Percentiles rank a stretch among this genome's conserved stretches.
These are phyloP conservation scores for Sophora flavescens DNA, from an alignment of 306 rosid species.

Conservation along the genomic window DNA sequence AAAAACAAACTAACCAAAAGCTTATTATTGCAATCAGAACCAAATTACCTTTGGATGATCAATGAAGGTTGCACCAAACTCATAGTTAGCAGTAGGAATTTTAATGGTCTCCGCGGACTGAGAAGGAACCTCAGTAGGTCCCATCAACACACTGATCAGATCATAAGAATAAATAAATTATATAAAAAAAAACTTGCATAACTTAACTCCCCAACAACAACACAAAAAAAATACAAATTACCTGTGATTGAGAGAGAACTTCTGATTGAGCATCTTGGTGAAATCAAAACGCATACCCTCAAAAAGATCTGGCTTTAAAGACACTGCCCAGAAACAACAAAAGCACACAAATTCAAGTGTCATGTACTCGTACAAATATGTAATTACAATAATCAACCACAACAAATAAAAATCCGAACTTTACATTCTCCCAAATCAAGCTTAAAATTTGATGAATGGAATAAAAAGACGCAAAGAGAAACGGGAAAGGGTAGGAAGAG, in stretches of 20 bases:
- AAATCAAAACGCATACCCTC: conserved; percentile 98
- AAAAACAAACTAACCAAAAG: background rate
- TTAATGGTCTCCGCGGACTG: conserved; percentile 87
- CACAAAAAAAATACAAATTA: conserved; percentile 21
- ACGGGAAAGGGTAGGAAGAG: background rate
- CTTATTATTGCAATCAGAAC: background rate
- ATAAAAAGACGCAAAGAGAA: background rate
- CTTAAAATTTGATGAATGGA: background rate
- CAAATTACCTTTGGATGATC: conserved; percentile 88
- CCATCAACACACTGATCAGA: conserved; percentile 82
- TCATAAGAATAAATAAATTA: background rate
- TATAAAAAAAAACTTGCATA: background rate
- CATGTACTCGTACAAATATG: background rate
- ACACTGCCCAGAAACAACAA: conserved; percentile 60
- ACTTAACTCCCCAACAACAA: background rate
- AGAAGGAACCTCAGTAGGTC: conserved; percentile 89
- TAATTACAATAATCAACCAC: background rate
- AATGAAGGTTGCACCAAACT: conserved; percentile 92
- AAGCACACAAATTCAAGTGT: conserved; percentile 19
- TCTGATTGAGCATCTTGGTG: conserved; percentile 88
- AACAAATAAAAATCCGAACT: background rate
- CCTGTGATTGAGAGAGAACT: conserved; percentile 97
- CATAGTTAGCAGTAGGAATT: conserved; percentile 89
- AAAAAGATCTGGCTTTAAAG: conserved; percentile 94
- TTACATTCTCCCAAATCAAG: background rate